Evolutionary conservation across 192 early-diverging fungal species (phyloP), one percentile per base, ranked within the genome.

Genomic region (Cetraspora pellucida): DNA sequence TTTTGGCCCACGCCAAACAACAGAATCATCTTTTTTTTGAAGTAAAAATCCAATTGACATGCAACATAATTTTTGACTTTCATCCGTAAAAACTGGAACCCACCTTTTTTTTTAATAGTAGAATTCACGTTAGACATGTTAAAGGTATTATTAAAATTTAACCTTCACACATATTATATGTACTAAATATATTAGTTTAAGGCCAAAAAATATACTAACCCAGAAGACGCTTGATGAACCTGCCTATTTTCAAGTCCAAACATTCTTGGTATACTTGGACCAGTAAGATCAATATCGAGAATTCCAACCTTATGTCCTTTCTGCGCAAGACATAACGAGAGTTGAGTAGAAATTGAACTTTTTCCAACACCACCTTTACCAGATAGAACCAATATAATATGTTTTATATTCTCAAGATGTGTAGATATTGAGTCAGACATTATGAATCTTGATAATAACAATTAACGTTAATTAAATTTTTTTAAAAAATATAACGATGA

Each of bases 351-450:
- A 37, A 96, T 91, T 9, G 97, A 97, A 14, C 90, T 92, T 81
- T 99, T 99, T 54, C 97, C 97, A 8, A 99, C 97, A 8, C 97
- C 97, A 59, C 97, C 97, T 83, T 99, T 99, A 23, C 97, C 97
- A 0, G 95, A 97, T 45, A 99, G 90, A 37, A 99, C 91, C 10
- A 99, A 88, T 30, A 98, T 84, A 76, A 96, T 94, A 83, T 95
- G 95, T 77, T 93, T 92, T 43, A 88, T 80, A 47, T 44, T 44
- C 27, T n/a, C 8, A 8, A 65, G 43, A 0, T 65, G 31, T 65
- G 63, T 44, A n/a, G 43, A 16, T 44, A 44, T 28, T 44, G 63
- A 43, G 10, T 65, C 63, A 2, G 63, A 3, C 63, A 37, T 37
- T 37, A 37, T 37, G 37, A 37, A 37, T 6, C 3, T 37, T n/a